Evolutionary conservation across 352 stramenopile species (phyloP), one percentile per base, ranked within the genome.

Genomic region (Phytophthora tubulina): DNA sequence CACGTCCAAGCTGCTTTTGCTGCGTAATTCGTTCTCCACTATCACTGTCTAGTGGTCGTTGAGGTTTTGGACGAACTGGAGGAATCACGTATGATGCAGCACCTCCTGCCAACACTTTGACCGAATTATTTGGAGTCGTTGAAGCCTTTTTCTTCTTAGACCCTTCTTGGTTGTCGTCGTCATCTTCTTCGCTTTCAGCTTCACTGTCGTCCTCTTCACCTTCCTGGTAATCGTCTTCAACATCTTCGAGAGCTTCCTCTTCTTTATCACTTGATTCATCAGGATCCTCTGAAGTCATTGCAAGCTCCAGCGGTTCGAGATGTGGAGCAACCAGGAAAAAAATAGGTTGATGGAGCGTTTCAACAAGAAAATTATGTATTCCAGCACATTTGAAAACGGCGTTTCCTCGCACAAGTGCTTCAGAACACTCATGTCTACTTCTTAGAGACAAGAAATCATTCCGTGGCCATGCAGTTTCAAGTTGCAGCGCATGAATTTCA

Each of bases 1-100:
- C 88, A 36, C 70, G 75, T 7, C 78, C 85, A 49, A 95, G 78
- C 14, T 70, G 78, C 56, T 93, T 91, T 56, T 93, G 85, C 56
- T 87, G 67, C 15, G 80, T 78, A 15, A 93, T 79, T 14, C 71
- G 35, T 9, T 79, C 4, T 1, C 70, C 73, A 4, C 21, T 54
- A 6, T 64, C 48, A 8, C 63, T 69, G 49, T 81, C 75, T 61
- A 45, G 63, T 41, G 75, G 75, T 39, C 70, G 70, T 35, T 63
- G 67, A 50, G 71, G 75, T 14, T 72, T 75, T 11, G 75, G 55
- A 49, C 71, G 71, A 15, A 63, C 59, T 31, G 46, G 42, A 14
- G 73, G 57, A 3, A 78, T 68, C 48, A 68, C 71, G 36, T 72
- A 78, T 11, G 71, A 78, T 5, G 71, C 71, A 21, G 71, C 71